Evolutionary conservation across 805 yeast genomes (phyloP), one percentile per base, ranked within the genome.

Genomic region (Yarrowia porcina): DNA sequence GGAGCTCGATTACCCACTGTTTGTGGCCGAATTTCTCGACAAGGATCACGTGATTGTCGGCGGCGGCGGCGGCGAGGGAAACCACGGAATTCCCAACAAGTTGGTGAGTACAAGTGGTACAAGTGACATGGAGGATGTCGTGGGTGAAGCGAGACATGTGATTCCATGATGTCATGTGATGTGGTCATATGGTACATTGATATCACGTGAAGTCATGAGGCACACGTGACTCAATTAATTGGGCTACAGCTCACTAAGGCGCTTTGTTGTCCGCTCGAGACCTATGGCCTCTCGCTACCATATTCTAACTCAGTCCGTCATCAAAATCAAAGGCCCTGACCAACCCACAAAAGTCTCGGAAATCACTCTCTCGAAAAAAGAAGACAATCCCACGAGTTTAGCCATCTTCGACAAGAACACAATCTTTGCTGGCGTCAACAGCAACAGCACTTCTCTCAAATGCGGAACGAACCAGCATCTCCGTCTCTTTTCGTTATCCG

Each of bases 41-140:
- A 80, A 85, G 66, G 75, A 78, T 65, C 81, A 85, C 1, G 72
- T 92, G 27, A 73, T 91, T 54, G 87, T 87, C 28, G 85, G 90
- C 2, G 99, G 99, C 42, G 99, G 99, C 47, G 97, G 97, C 30
- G 98, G 97, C 25, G 96, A 90, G 72, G 96, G 96, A 10, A 86
- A 85, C 70, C 87, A 90, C 69, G 97, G 96, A 30, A 85, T 90
- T 63, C 88, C 92, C 41, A 93, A 93, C 74, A 90, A 88, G 72
- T 76, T 93, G 66, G 71, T 72, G 38, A 52, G 72, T 62, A 32
- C 5, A 10, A 18, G 17, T 13, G 10, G 23, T n/a, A n/a, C n/a
- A n/a, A n/a, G n/a, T n/a, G n/a, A n/a, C n/a, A n/a, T n/a, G n/a
- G n/a, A n/a, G n/a, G n/a, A n/a, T n/a, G n/a, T n/a, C n/a, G n/a